phyloP scores from a whole-genome alignment of 2,329 filamentous ascomycete genomes.

The Colletotrichum somersetense region DNA sequence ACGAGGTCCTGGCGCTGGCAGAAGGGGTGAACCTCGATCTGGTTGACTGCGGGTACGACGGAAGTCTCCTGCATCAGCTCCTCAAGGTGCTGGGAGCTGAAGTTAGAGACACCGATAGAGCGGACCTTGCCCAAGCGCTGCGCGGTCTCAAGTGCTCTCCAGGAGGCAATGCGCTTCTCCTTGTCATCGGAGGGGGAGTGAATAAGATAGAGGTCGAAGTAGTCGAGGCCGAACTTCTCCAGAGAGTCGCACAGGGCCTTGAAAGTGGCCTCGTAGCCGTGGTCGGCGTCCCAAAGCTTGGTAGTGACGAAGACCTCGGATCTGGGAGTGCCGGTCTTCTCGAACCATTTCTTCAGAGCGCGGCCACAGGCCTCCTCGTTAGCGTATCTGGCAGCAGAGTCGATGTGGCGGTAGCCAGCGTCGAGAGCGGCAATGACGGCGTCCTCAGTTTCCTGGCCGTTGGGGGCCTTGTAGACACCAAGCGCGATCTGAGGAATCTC shows the following conservation, averaged over 20 bases:
- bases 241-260: slow-evolving; percentile 60
- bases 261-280: slow-evolving; percentile 45
- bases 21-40: slow-evolving; percentile 73
- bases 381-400: slow-evolving; percentile 56
- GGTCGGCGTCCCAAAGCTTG: slow-evolving; percentile 55
- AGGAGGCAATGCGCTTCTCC: slow-evolving; percentile 72
- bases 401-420: slow-evolving; percentile 66
- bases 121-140: slow-evolving; percentile 56
- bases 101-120: slow-evolving; percentile 59
- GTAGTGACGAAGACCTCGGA: slow-evolving; percentile 53
- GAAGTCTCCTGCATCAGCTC: slow-evolving; percentile 55
- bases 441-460: slow-evolving; percentile 54
- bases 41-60: slow-evolving; percentile 67
- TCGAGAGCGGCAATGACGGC: slow-evolving; percentile 55
- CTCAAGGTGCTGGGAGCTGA: slow-evolving; percentile 50
- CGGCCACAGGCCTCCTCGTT: slow-evolving; percentile 68
- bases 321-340: slow-evolving; percentile 49
- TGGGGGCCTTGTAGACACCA: slow-evolving; percentile 70
- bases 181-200: slow-evolving; percentile 74
- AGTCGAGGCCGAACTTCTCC: slow-evolving; percentile 59
- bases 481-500: slow-evolving; percentile 58
- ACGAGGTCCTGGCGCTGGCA: slow-evolving; percentile 59
- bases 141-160: slow-evolving; percentile 43
- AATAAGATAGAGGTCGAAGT: slow-evolving; percentile 66
- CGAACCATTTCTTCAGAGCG: slow-evolving; percentile 44